Conservation (phyloP, 1,284 basidiomycete species). For the Rhodotorula sp. region DNA sequence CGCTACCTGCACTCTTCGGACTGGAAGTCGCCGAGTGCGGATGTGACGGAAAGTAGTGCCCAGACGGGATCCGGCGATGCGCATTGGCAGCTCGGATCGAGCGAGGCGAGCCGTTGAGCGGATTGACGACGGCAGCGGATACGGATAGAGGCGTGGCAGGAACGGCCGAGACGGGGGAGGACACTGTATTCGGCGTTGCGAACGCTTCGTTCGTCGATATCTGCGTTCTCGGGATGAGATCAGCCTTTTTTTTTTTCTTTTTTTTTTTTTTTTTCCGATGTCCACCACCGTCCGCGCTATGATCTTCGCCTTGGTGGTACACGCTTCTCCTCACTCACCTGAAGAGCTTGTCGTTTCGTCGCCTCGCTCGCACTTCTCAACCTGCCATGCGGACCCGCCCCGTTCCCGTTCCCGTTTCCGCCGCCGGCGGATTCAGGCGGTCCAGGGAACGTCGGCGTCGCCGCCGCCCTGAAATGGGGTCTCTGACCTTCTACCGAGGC, state of each 20-base stretch:
- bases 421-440: not conserved
- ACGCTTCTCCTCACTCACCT: not conserved
- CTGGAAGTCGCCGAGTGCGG: not conserved
- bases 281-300: no score
- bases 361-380: conserved; percentile 7
- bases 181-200: not conserved
- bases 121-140: not conserved
- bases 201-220: conserved; percentile 9
- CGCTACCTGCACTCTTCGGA: not conserved
- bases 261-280: no score
- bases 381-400: conserved; percentile 2
- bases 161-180: not conserved
- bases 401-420: not conserved
- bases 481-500: conserved; percentile 1
- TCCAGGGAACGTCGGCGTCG: not conserved
- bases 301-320: no score
- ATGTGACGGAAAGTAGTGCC: not conserved
- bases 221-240: not conserved
- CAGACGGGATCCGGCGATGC: not conserved
- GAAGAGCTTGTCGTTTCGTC: conserved; percentile 3
- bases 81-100: not conserved
- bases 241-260: no score
- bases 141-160: not conserved
- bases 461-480: not conserved
- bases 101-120: not conserved